These are phyloP conservation scores for Diaporthe vexans DNA, from an alignment of 2,329 filamentous ascomycete genomes.

Conservation along the genomic window DNA sequence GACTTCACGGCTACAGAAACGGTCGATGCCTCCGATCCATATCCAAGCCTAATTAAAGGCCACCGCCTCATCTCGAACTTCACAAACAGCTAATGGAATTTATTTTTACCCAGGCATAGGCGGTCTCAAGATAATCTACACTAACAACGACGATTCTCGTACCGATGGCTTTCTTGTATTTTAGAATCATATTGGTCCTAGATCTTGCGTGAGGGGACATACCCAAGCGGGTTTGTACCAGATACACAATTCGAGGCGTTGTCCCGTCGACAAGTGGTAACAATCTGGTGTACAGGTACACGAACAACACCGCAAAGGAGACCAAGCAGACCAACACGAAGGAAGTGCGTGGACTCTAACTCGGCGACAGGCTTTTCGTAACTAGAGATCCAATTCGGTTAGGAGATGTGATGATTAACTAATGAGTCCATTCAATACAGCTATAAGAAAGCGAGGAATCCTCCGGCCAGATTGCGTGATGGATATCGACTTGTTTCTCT, in stretches of 20 bases:
- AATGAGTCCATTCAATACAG: no score
- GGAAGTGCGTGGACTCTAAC: background rate
- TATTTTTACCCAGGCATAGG: background rate
- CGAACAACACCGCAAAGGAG: background rate
- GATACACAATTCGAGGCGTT: background rate
- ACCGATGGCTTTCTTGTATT: background rate
- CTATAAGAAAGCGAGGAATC: no score
- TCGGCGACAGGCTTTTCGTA: background rate
- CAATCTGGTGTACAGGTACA: constrained; percentile 10
- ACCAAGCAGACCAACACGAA: background rate
- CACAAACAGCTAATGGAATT: background rate
- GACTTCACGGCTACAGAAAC: background rate
- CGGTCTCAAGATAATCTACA: background rate
- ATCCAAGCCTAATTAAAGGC: background rate
- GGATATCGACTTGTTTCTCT: background rate
- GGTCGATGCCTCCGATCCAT: background rate
- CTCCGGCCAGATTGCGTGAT: background rate
- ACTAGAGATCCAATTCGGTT: no score
- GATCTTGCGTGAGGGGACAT: background rate
- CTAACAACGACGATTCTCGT: background rate
- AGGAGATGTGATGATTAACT: no score
- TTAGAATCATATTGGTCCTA: background rate
- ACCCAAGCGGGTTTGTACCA: background rate
- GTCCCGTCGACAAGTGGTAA: background rate
- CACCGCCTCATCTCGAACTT: background rate